Evolutionary conservation across 768 basidiomycete genomes (phyloP).

Genomic region (Tulasnella sp.): DNA sequence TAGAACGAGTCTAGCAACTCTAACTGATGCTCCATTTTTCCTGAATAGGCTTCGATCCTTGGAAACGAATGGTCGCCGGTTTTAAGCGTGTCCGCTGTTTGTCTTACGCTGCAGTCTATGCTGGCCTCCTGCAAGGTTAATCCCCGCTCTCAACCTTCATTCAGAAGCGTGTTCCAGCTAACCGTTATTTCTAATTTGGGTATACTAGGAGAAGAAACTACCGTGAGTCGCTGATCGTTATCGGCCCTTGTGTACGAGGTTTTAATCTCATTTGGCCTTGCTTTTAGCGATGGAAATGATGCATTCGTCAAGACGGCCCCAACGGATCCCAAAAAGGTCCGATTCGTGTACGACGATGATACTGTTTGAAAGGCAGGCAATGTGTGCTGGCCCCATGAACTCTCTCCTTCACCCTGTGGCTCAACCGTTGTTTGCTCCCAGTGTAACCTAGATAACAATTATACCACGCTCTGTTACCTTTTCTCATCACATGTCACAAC

Average conservation of each 20-base stretch:
- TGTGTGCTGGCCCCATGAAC: background rate
- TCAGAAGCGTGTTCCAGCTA: background rate
- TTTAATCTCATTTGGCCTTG: conserved; percentile 28
- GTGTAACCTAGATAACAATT: conserved; percentile 4
- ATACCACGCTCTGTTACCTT: background rate
- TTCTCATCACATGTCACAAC: background rate
- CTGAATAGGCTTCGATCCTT: conserved; percentile 61
- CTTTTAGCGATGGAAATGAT: conserved; percentile 75
- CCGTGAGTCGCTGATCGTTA: conserved; percentile 51
- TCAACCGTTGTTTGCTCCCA: background rate
- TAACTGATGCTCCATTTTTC: conserved; percentile 14
- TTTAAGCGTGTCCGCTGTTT: conserved; percentile 66
- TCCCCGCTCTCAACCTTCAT: conserved; percentile 20
- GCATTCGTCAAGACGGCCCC: conserved; percentile 78
- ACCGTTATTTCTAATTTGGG: background rate
- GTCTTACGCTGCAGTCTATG: conserved; percentile 90
- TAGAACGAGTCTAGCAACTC: background rate
- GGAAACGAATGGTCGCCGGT: conserved; percentile 91
- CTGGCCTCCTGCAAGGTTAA: conserved; percentile 86
- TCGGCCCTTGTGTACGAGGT: conserved; percentile 21
- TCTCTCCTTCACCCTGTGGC: background rate
- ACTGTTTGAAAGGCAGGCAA: conserved; percentile 22
- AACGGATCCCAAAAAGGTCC: conserved; percentile 83
- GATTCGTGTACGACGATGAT: conserved; percentile 40
- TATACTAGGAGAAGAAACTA: conserved; percentile 57